Base-by-base conservation (phyloP, 2,329 filamentous ascomycete species). In the Diaporthe vaccinii region DNA sequence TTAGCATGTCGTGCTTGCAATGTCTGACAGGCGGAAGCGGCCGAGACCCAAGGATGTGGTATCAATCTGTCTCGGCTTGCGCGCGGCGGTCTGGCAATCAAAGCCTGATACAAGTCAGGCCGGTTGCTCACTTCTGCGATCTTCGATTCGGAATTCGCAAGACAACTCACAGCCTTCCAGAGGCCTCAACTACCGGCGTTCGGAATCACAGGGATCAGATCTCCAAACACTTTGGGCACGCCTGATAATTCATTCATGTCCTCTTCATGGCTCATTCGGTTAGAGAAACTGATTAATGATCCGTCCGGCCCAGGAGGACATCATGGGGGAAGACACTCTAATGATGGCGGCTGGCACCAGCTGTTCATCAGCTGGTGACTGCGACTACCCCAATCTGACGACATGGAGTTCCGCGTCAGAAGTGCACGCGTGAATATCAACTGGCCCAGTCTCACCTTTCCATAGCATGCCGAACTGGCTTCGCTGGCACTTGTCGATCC, bases 51-150 rank as follows among this genome's bases (percentile, higher is more conserved):
- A 28, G 28, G 14, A 49, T 55, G 34, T 53, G 65, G 34, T 69
- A 55, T 28, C 65, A 69, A 39, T 44, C 14, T 55, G 71, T 74
- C 65, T 70, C 74, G 36, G 61, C 34, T 72, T 51, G 67, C 36
- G n/a, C 61, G 61, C 62, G 46, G 62, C 58, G 53, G 51, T 51
- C 44, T 39, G 57, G 51, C 67, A 70, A 34, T 72, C 68, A 41
- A 28, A 44, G 49, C 22, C 44, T 22, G 44, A 17, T 25, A 34
- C 34, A 34, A 55, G 53, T 65, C 58, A 31, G 28, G 65, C 55
- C 53, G 72, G 74, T 57, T 71, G 74, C 57, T 74, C 74, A 74
- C n/a, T 71, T 71, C 36, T 44, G 28, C 36, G n/a, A 39, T 55
- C 36, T 73, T 49, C 36, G 65, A 17, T 55, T 69, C 49, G 65